A percentile compares a stretch with the other conserved stretches of the same genome.
phyloP scores from a whole-genome alignment of 73 alveolate species.

The Stentor coeruleus region DNA sequence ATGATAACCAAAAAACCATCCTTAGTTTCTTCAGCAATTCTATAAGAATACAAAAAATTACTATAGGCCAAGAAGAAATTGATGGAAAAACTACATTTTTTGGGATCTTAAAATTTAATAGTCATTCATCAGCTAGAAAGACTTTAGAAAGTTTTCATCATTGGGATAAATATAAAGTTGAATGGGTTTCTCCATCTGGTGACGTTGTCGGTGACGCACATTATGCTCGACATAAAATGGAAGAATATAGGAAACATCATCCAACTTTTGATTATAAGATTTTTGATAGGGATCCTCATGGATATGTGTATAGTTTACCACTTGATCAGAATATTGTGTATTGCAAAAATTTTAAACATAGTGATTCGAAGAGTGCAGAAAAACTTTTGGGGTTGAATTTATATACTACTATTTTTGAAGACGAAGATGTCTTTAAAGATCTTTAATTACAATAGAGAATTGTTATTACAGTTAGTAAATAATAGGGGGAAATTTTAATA shows the following conservation, averaged over 20 bases:
- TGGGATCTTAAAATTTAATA: background rate
- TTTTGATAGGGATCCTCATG: slow-evolving; percentile 14
- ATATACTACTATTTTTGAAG: background rate
- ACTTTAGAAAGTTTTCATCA: slow-evolving; percentile 11
- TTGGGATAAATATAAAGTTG: slow-evolving; percentile 27
- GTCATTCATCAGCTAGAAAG: slow-evolving; percentile 31
- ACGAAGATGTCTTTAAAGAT: background rate
- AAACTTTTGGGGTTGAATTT: background rate
- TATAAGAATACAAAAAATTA: background rate
- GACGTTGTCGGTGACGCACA: slow-evolving; percentile 25
- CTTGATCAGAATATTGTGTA: background rate
- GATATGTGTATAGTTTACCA: slow-evolving; percentile 11
- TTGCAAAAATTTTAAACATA: too few relatives aligned
- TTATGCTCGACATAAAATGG: slow-evolving; percentile 27
- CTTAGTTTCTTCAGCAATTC: slow-evolving; percentile 1
- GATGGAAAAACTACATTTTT: background rate
- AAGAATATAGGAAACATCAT: slow-evolving; percentile 17
- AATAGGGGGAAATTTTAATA: too few relatives aligned
- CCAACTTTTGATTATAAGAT: slow-evolving; percentile 7
- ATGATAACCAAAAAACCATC: background rate
- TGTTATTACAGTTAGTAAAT: too few relatives aligned
- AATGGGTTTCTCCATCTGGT: slow-evolving; percentile 25
- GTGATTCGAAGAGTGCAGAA: background rate
- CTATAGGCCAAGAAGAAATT: slow-evolving; percentile 5
- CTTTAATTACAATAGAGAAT: too few relatives aligned